These are phyloP conservation scores for Thermothelomyces thermophilus DNA, from an alignment of 2,329 filamentous ascomycete species.

Conservation along the genomic window DNA sequence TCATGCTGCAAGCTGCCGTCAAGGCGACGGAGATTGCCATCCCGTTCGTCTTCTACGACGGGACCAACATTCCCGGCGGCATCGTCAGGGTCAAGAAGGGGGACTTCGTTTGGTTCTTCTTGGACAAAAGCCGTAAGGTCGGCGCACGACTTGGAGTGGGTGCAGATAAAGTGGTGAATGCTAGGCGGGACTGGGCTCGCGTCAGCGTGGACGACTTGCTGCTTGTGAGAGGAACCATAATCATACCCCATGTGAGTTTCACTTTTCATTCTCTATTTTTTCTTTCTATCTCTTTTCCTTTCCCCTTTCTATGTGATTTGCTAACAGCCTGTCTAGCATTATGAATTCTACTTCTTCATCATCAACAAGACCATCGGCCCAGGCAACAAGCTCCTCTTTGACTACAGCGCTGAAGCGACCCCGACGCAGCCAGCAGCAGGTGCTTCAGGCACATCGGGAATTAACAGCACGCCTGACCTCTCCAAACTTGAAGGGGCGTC, in stretches of 20 bases:
- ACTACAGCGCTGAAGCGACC: constrained; percentile 53
- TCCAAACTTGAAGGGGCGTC: constrained; percentile 63
- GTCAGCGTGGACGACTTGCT: constrained; percentile 94
- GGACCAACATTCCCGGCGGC: constrained; percentile 80
- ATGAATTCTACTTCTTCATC: constrained; percentile 95
- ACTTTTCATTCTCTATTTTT: too few relatives aligned
- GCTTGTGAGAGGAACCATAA: constrained; percentile 82
- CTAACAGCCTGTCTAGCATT: constrained; percentile 57
- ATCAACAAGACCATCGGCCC: constrained; percentile 76
- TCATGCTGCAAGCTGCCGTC: constrained; percentile 74
- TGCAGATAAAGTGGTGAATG: constrained; percentile 56
- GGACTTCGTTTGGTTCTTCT: constrained; percentile 84
- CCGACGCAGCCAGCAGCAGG: not conserved
- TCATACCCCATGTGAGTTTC: constrained; percentile 80
- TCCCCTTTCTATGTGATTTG: not conserved
- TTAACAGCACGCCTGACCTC: constrained; percentile 40
- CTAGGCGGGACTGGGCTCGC: constrained; percentile 78
- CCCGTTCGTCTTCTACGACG: constrained; percentile 96
- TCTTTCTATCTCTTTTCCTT: not conserved
- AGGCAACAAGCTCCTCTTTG: constrained; percentile 67
- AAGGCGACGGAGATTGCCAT: constrained; percentile 85
- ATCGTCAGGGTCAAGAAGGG: constrained; percentile 85
- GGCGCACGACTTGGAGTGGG: constrained; percentile 76
- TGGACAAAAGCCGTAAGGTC: constrained; percentile 86
- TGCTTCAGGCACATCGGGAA: constrained; percentile 31